Conservation (phyloP, 768 basidiomycete species). For the Termitomyces sp. region DNA sequence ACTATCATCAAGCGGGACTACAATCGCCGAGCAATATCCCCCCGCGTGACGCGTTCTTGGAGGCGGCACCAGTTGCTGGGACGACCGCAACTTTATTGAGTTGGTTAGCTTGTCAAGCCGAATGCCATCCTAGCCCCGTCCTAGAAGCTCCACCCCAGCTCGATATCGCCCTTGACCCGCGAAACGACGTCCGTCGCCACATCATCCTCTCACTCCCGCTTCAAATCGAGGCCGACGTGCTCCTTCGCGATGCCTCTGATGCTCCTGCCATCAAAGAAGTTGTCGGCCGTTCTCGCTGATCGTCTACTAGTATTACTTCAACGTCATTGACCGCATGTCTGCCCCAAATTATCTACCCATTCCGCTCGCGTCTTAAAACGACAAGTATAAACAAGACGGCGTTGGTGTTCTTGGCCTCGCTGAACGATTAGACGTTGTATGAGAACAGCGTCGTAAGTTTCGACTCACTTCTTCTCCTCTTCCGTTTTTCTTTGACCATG, state of each 20-base stretch:
- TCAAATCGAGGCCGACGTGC: slow-evolving; percentile 73
- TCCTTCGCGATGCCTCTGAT: slow-evolving; percentile 72
- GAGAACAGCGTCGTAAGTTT: slow-evolving; percentile 85
- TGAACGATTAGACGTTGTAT: slow-evolving; percentile 96
- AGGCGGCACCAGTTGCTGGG: slow-evolving; percentile 25
- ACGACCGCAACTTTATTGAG: slow-evolving; percentile 30
- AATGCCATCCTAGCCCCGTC: slow-evolving; percentile 16
- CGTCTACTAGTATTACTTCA: slow-evolving; percentile 99
- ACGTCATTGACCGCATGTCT: slow-evolving; percentile 81
- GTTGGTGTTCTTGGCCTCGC: slow-evolving; percentile 85
- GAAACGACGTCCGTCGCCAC: slow-evolving; percentile 61
- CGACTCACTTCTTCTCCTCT: not conserved
- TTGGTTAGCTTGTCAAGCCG: slow-evolving; percentile 30
- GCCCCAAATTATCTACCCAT: slow-evolving; percentile 75
- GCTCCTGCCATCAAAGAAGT: slow-evolving; percentile 78
- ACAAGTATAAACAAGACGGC: slow-evolving; percentile 98
- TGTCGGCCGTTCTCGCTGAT: slow-evolving; percentile 72
- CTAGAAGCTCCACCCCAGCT: slow-evolving; percentile 90
- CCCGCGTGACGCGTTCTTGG: slow-evolving; percentile 1
- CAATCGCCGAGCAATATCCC: slow-evolving; percentile 19
- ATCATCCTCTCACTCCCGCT: slow-evolving; percentile 67
- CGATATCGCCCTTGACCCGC: slow-evolving; percentile 63
- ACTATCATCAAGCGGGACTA: slow-evolving; percentile 35
- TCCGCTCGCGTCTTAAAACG: slow-evolving; percentile 91
- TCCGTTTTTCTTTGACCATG: not conserved